These are phyloP conservation scores for Tubosaeta brunneosetosa DNA, from an alignment of 768 basidiomycete species.

Conservation along the genomic window DNA sequence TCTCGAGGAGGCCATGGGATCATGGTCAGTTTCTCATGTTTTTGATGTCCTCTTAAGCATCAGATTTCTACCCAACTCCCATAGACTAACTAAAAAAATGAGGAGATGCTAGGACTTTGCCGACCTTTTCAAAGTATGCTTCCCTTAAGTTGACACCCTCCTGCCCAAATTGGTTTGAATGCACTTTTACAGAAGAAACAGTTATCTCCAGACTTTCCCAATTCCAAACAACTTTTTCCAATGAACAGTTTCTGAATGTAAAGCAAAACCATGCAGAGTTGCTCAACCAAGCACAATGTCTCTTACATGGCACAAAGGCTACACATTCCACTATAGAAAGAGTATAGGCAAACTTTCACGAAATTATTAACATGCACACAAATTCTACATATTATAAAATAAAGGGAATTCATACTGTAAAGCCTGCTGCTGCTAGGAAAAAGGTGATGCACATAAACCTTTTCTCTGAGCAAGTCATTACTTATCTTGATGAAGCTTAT, in stretches of 20 bases:
- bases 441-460: conserved; percentile 5
- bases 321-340: background rate
- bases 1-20: background rate
- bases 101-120: conserved; percentile 2
- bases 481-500: conserved; percentile 3
- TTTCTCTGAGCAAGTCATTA: background rate
- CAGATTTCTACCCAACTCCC: conserved; percentile 5
- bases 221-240: background rate
- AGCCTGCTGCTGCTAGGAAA: background rate
- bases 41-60: background rate
- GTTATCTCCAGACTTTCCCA: conserved; percentile 4
- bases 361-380: background rate
- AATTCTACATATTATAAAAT: conserved; percentile 4
- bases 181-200: background rate
- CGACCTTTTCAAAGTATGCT: background rate
- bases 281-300: conserved; percentile 1
- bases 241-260: background rate
- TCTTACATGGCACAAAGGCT: conserved; percentile 1
- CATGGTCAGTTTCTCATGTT: conserved; percentile 3
- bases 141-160: background rate
- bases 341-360: background rate
- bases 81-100: conserved; percentile 1
- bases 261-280: background rate
- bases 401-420: background rate
- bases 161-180: background rate